Evolutionary conservation across 345 rosid species (phyloP).

Genomic region (Euphorbia pulcherrima): DNA sequence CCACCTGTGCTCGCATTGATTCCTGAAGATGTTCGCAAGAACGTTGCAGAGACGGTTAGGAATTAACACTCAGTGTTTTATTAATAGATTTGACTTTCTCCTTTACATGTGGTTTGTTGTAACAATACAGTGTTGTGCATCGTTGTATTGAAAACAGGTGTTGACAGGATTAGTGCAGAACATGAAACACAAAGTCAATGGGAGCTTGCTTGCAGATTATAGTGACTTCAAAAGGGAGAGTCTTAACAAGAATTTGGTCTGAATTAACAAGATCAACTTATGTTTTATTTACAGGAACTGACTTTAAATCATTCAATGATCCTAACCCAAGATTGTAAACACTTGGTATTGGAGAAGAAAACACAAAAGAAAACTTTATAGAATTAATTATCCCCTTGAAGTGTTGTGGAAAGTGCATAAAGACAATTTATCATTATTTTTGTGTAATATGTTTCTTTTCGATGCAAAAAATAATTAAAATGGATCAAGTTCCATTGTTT

Average conservation of each 20-base stretch:
- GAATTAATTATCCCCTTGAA: no score
- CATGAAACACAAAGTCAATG: conserved; percentile 77
- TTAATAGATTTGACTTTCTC: not conserved
- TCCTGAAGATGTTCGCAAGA: conserved; percentile 59
- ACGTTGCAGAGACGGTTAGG: conserved; percentile 60
- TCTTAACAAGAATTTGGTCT: not conserved
- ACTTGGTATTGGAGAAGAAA: not conserved
- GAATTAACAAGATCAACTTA: not conserved
- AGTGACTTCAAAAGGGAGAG: conserved; percentile 55
- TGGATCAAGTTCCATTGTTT: not conserved
- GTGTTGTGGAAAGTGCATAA: no score
- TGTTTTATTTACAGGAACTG: no score
- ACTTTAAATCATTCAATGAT: not conserved
- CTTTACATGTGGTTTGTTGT: no score
- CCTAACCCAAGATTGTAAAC: not conserved
- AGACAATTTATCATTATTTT: no score
- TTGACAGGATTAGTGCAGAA: conserved; percentile 59
- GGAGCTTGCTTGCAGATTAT: conserved; percentile 77
- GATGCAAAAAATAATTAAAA: no score
- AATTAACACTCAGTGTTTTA: not conserved
- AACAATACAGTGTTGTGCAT: not conserved
- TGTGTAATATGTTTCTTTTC: no score
- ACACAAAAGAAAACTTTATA: no score
- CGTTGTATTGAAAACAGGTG: conserved; percentile 35
- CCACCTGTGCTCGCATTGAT: conserved; percentile 69